These are phyloP conservation scores for Boletus rubescentipes DNA, from an alignment of 768 basidiomycete genomes.

Conservation along the genomic window DNA sequence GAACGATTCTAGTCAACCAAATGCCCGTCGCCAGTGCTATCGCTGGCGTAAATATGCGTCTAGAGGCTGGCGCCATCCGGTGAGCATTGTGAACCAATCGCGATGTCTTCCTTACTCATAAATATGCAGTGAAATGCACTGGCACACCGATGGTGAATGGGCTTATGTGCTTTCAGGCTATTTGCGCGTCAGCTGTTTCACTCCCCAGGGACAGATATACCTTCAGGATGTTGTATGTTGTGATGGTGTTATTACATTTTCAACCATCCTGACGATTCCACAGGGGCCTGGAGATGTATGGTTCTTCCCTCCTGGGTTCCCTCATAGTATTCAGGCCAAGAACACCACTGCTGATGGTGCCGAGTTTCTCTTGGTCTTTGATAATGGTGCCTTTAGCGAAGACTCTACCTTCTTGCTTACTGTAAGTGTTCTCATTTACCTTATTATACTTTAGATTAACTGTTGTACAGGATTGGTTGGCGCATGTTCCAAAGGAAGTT, in stretches of 20 bases:
- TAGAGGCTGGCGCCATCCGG: constrained; percentile 43
- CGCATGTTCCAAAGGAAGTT: constrained; percentile 58
- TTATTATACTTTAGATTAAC: background rate
- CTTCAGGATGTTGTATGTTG: constrained; percentile 51
- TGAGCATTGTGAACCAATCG: constrained; percentile 6
- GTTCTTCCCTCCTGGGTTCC: constrained; percentile 58
- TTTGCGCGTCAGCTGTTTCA: constrained; percentile 49
- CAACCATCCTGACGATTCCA: constrained; percentile 12
- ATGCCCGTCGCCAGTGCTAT: constrained; percentile 42
- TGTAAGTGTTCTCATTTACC: constrained; percentile 5
- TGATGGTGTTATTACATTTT: constrained; percentile 6
- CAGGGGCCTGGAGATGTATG: constrained; percentile 47
- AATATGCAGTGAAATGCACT: constrained; percentile 40
- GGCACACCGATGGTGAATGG: constrained; percentile 49
- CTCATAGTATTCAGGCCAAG: constrained; percentile 56
- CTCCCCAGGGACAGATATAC: constrained; percentile 51
- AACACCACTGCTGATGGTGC: constrained; percentile 45
- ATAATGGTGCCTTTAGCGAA: constrained; percentile 48
- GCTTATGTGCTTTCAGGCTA: constrained; percentile 53
- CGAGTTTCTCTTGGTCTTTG: constrained; percentile 52
- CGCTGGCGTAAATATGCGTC: constrained; percentile 43
- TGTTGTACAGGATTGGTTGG: constrained; percentile 58
- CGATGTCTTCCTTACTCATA: constrained; percentile 4
- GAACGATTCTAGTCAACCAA: constrained; percentile 29
- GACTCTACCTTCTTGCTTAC: constrained; percentile 53